Evolutionary conservation across 176 grass and related monocot genomes (phyloP).

Genomic region (Avena insularis): DNA sequence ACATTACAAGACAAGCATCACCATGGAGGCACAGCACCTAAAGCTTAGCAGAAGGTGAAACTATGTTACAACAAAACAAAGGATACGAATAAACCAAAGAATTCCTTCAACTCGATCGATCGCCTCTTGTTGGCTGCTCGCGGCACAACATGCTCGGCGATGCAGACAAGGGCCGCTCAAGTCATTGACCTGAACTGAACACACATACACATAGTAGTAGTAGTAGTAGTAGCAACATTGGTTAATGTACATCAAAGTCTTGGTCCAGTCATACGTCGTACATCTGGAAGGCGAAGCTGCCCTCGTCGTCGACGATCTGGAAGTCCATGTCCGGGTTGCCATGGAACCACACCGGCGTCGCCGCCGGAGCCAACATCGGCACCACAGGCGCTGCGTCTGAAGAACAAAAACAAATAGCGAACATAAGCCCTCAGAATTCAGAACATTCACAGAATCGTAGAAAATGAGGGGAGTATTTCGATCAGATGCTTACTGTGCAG

Average conservation of each 20-base stretch:
- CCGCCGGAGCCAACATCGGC: background rate
- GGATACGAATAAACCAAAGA: constrained; percentile 65
- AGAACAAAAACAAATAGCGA: too few relatives aligned
- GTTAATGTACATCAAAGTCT: constrained; percentile 44
- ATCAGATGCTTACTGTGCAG: constrained; percentile 55
- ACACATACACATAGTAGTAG: background rate
- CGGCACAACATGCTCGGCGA: constrained; percentile 41
- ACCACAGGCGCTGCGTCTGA: constrained; percentile 50
- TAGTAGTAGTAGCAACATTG: background rate
- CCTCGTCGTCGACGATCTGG: constrained; percentile 35
- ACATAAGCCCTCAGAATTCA: background rate
- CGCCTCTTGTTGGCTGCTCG: constrained; percentile 54
- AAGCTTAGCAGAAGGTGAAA: background rate
- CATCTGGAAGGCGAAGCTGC: constrained; percentile 5
- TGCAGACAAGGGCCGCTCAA: constrained; percentile 47
- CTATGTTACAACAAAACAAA: constrained; percentile 11
- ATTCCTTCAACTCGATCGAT: background rate
- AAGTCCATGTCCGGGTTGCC: constrained; percentile 26
- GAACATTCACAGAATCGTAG: too few relatives aligned
- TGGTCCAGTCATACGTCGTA: constrained; percentile 37
- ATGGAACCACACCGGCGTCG: constrained; percentile 43
- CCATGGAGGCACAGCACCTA: background rate
- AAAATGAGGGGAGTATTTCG: background rate
- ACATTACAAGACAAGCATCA: constrained; percentile 35
- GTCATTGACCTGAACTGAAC: constrained; percentile 27